These are phyloP conservation scores for Sporothrix curviconia DNA, from an alignment of 2,329 filamentous ascomycete species.

Conservation along the genomic window DNA sequence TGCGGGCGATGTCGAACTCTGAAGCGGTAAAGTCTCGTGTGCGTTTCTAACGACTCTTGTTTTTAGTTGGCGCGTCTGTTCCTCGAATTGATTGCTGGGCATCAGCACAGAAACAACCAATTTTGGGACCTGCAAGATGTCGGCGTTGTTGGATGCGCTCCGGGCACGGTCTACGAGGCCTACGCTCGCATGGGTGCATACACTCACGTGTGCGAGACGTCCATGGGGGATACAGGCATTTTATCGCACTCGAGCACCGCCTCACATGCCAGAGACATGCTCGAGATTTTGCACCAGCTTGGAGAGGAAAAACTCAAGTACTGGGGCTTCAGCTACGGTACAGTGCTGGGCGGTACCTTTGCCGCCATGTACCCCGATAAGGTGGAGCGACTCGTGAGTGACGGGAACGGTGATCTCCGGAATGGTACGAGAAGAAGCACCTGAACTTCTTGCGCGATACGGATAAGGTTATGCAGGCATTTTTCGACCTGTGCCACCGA, in stretches of 20 bases:
- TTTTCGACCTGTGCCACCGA: conserved; percentile 47
- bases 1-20: no score
- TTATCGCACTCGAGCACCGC: conserved; percentile 38
- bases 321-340: conserved; percentile 52
- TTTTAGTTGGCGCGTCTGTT: conserved; percentile 40
- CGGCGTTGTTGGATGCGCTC: conserved; percentile 40
- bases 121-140: conserved; percentile 40
- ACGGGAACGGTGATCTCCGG: conserved; percentile 50
- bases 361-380: conserved; percentile 46
- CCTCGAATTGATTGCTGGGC: conserved; percentile 48
- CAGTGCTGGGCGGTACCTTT: conserved; percentile 45
- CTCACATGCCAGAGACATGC: conserved; percentile 41
- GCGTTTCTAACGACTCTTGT: not conserved
- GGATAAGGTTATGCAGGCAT: conserved; percentile 46
- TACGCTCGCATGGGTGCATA: conserved; percentile 37
- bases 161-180: conserved; percentile 39
- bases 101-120: conserved; percentile 33
- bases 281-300: conserved; percentile 38
- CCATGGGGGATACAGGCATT: conserved; percentile 31
- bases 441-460: conserved; percentile 46
- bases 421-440: conserved; percentile 42
- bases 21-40: no score
- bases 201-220: conserved; percentile 37
- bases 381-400: conserved; percentile 44
- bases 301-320: conserved; percentile 40